Percentiles rank a stretch among this genome's conserved stretches.
Evolutionary conservation across 2,329 filamentous ascomycete species (phyloP).

Genomic region (Phaeosphaeria sp.): DNA sequence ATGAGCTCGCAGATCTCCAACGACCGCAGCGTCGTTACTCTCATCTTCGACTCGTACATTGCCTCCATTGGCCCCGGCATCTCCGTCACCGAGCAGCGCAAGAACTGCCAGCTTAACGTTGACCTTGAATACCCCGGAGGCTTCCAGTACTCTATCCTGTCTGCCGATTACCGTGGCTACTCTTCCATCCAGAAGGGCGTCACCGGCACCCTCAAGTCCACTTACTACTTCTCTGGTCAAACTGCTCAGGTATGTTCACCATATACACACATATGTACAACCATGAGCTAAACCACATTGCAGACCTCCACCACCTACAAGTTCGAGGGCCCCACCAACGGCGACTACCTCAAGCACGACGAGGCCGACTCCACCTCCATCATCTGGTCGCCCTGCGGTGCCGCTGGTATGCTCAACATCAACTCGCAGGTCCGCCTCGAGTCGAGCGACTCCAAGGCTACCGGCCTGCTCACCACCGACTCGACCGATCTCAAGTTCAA

Average conservation of each 20-base stretch:
- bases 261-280: not conserved
- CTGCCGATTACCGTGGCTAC: conserved; percentile 61
- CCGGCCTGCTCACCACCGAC: conserved; percentile 55
- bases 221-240: conserved; percentile 62
- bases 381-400: conserved; percentile 62
- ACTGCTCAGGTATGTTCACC: conserved; percentile 45
- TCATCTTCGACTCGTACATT: conserved; percentile 61
- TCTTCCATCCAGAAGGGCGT: conserved; percentile 55
- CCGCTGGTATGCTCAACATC: conserved; percentile 59
- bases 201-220: conserved; percentile 58
- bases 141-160: conserved; percentile 61
- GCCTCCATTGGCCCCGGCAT: conserved; percentile 57
- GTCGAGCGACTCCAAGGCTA: conserved; percentile 37
- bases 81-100: conserved; percentile 53
- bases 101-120: conserved; percentile 63
- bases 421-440: conserved; percentile 57
- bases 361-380: conserved; percentile 53
- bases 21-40: conserved; percentile 56
- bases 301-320: conserved; percentile 47
- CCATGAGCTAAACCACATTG: not conserved
- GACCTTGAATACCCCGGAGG: conserved; percentile 59
- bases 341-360: conserved; percentile 50
- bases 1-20: conserved; percentile 52
- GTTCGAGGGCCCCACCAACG: conserved; percentile 49
- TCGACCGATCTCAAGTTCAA: conserved; percentile 58